Conservation (phyloP, 305 asterid genomes). For the Fraxinus latifolia region DNA sequence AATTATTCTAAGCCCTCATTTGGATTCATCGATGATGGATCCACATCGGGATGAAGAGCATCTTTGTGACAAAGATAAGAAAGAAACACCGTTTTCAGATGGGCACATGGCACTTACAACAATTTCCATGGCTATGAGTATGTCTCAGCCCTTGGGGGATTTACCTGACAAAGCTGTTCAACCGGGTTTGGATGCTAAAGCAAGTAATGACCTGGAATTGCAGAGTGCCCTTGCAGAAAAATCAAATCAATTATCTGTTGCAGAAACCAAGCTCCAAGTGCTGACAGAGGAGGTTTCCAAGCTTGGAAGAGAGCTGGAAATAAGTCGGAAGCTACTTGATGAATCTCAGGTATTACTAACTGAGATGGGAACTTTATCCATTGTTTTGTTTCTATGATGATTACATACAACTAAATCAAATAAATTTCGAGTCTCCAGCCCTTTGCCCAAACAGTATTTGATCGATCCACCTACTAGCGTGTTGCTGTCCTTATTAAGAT, state of each 20-base stretch:
- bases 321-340: constrained; percentile 70
- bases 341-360: constrained; percentile 84
- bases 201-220: constrained; percentile 46
- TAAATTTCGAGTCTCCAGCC: background rate
- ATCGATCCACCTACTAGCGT: background rate
- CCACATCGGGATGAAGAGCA: constrained; percentile 61
- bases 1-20: constrained; percentile 46
- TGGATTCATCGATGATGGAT: constrained; percentile 94
- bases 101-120: constrained; percentile 48
- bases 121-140: constrained; percentile 80
- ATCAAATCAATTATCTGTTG: constrained; percentile 52
- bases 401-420: background rate
- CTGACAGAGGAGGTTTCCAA: constrained; percentile 62
- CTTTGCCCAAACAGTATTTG: background rate
- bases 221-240: constrained; percentile 57
- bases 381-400: background rate
- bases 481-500: background rate
- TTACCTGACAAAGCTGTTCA: constrained; percentile 39
- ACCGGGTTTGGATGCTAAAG: constrained; percentile 43
- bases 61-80: constrained; percentile 46
- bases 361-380: background rate
- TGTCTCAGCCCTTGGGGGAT: constrained; percentile 57
- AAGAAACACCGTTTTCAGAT: constrained; percentile 39
- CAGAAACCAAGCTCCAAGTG: constrained; percentile 55
- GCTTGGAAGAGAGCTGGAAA: constrained; percentile 74